Evolutionary conservation across 1,284 basidiomycete species (phyloP), one percentile per base, ranked within the genome.

Genomic region (Paramarasmius palmivorus): DNA sequence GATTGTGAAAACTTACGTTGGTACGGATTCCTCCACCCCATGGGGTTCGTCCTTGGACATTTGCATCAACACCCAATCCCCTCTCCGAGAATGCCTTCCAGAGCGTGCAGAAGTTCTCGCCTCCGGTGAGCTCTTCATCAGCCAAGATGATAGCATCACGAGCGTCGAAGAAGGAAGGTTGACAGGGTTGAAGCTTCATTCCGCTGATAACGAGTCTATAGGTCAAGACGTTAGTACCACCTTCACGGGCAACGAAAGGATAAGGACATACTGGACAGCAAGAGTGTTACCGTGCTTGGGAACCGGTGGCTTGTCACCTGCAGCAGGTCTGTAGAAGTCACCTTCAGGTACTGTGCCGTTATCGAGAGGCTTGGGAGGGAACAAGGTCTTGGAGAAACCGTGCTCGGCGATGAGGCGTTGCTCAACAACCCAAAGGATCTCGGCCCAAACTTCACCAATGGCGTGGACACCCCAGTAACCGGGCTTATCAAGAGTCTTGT

Each of bases 181-280:
- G 81, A 74, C 95, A 98, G 4, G 90, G 88, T 71, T 98, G 95
- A 44, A 96, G 75, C 81, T 98, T 98, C 93, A 98, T 95, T 8
- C 81, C 94, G 65, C 90, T 88, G 41, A 98, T 61, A 45, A 98
- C 88, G 44, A 98, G 85, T 57, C 77, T 78, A 52, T 14, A 46
- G 45, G 36, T 46, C 50, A 34, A 8, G 25, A 45, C 53, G 44
- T 53, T 17, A 35, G 14, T 50, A n/a, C 37, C 23, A 32, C 25
- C 37, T 9, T 38, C 12, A 55, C 25, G 20, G 22, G 47, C 19
- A 40, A 39, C n/a, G 47, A n/a, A 44, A 46, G 46, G 45, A 53
- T 49, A 36, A 22, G 53, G 14, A 75, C 75, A 56, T 57, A 77
- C 82, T 97, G 94, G 25, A 93, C 70, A 45, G 83, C 74, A 50